Evolutionary conservation across 768 basidiomycete genomes (phyloP).

Genomic region (Tephrocybe sp.): DNA sequence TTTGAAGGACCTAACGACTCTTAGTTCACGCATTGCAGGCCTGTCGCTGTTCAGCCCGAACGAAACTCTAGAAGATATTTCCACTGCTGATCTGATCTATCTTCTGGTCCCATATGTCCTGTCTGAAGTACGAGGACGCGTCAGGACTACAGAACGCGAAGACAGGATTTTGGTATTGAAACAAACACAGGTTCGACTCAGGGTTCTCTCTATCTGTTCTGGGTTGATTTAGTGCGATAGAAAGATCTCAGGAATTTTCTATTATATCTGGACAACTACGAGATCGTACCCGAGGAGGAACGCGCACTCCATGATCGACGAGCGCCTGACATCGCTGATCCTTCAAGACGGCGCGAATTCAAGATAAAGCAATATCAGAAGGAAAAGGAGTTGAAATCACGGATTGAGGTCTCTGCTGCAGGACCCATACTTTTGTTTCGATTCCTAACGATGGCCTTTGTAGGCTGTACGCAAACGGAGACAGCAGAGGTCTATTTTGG

Average conservation of each 20-base stretch:
- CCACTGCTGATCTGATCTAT: constrained; percentile 75
- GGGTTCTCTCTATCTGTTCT: constrained; percentile 10
- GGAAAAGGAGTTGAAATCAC: constrained; percentile 76
- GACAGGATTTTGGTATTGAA: constrained; percentile 58
- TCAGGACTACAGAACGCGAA: constrained; percentile 52
- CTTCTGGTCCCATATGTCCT: constrained; percentile 69
- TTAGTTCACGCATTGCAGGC: constrained; percentile 53
- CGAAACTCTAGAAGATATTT: constrained; percentile 79
- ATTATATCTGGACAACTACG: constrained; percentile 59
- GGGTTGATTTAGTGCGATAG: constrained; percentile 33
- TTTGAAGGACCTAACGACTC: constrained; percentile 52
- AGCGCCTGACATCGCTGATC: constrained; percentile 54
- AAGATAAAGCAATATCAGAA: constrained; percentile 91
- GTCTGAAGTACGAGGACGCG: constrained; percentile 64
- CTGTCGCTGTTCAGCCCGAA: constrained; percentile 83
- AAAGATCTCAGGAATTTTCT: constrained; percentile 47
- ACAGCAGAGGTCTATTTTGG: constrained; percentile 33
- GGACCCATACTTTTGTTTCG: background rate
- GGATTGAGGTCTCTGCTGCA: constrained; percentile 58
- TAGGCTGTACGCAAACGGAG: constrained; percentile 59
- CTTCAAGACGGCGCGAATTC: constrained; percentile 71
- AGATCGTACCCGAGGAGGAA: constrained; percentile 63
- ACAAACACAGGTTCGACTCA: constrained; percentile 55
- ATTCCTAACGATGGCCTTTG: background rate
- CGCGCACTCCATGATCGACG: constrained; percentile 52